Base-by-base conservation (phyloP, 768 basidiomycete species). In the Rhizopogon salebrosus region DNA sequence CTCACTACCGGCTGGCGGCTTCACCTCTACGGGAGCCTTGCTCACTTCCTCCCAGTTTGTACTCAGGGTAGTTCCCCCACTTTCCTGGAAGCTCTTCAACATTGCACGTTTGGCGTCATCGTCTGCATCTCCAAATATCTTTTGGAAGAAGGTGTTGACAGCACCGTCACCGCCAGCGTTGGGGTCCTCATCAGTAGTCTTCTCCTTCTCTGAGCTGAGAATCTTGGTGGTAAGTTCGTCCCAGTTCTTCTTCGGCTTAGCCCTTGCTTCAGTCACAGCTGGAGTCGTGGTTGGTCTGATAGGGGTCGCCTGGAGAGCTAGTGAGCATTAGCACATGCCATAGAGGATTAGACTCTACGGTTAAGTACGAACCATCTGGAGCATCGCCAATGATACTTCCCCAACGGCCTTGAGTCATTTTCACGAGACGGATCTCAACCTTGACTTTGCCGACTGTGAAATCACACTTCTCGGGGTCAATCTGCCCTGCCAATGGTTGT, bases 81-180 rank as follows among this genome's bases (percentile, higher is more conserved):
- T 92, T 75, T 99, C 95, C 55, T 79, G 77, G 68, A 91, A 98
- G 64, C 92, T 95, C 80, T 99, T 99, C 85, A 98, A 84, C 94
- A 99, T 99, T 3, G 97, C 97, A 35, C 85, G 80, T 62, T 78
- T 83, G 13, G 95, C 92, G 61, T 99, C 91, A 0, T 93, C 90
- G 60, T 97, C 93, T 23, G 95, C 89, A 66, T 89, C 90, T 6
- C 80, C 77, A 62, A 88, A 99, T 56, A 99, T 82, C 73, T 91
- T 89, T 64, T 90, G 88, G 82, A 95, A 95, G 73, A 95, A 91
- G 26, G 76, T 63, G 69, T 98, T 95, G 53, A 97, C 79, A 5
- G 89, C 83, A 53, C 75, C 79, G 67, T 97, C 94, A 20, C 95
- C 95, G 22, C 90, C 90, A 16, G 86, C 84, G 67, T 97, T 98